Conservation (phyloP, 371 early-diverging fungal genomes). For the Mortierella sp. region DNA sequence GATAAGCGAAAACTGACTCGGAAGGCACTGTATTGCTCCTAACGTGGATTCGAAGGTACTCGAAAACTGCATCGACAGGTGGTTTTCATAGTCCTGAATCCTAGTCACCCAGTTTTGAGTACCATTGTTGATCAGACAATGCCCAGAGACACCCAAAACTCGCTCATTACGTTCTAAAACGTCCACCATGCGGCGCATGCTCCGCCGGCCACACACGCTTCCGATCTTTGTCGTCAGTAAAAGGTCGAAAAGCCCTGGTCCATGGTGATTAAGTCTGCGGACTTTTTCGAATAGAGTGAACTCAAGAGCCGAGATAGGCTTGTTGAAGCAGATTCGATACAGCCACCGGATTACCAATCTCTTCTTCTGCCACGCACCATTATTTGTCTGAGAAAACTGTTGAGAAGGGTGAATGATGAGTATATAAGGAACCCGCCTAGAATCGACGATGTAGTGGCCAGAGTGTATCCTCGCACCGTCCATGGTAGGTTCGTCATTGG, state of each 20-base stretch:
- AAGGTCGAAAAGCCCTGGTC: constrained; percentile 85
- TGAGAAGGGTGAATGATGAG: constrained; percentile 87
- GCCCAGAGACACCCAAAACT: constrained; percentile 86
- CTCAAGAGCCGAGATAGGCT: constrained; percentile 93
- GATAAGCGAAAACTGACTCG: constrained; percentile 95
- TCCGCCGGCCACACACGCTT: constrained; percentile 79
- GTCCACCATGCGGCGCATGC: constrained; percentile 74
- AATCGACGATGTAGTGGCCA: constrained; percentile 83
- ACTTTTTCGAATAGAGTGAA: constrained; percentile 90
- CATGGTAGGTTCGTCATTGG: too few species aligned
- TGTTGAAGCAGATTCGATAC: constrained; percentile 87
- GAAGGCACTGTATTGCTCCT: constrained; percentile 94
- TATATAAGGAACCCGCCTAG: constrained; percentile 83
- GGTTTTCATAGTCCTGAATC: constrained; percentile 96
- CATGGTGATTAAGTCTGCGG: constrained; percentile 76
- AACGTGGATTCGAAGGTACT: constrained; percentile 93
- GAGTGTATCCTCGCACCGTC: constrained; percentile 69
- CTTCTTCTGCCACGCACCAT: constrained; percentile 98
- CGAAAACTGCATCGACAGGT: constrained; percentile 89
- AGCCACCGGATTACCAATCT: constrained; percentile 96
- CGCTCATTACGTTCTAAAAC: constrained; percentile 78
- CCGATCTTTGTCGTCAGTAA: constrained; percentile 96
- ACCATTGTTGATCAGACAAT: constrained; percentile 82
- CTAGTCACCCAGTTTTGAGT: constrained; percentile 84
- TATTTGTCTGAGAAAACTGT: constrained; percentile 73